Percentiles rank a stretch among this genome's conserved stretches.
Evolutionary conservation across 2,329 filamentous ascomycete genomes (phyloP).

Genomic region (Didymella exigua): DNA sequence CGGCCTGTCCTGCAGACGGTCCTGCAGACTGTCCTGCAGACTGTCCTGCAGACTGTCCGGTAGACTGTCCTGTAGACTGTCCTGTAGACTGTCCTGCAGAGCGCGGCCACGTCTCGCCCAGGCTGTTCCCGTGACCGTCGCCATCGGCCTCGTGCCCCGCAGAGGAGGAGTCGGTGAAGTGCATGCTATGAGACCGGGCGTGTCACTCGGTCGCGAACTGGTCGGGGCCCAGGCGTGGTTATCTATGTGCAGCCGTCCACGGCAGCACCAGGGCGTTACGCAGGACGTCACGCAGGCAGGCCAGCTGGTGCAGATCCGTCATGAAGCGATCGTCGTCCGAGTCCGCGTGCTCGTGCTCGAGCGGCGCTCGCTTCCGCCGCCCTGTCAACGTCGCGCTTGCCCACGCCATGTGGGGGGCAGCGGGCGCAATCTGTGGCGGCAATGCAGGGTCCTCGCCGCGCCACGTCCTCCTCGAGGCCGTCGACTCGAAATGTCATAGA

Average conservation of each 20-base stretch:
- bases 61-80: too few species aligned
- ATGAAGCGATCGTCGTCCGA: background rate
- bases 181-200: conserved; percentile 23
- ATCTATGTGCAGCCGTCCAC: conserved; percentile 3
- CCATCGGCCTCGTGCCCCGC: conserved; percentile 23
- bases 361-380: conserved; percentile 13
- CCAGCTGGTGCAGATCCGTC: conserved; percentile 3
- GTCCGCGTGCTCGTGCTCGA: conserved; percentile 4
- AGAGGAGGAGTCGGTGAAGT: conserved; percentile 21
- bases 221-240: conserved; percentile 6
- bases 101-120: conserved; percentile 22
- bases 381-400: conserved; percentile 8
- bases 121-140: conserved; percentile 14
- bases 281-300: conserved; percentile 15
- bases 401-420: conserved; percentile 10
- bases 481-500: conserved; percentile 21
- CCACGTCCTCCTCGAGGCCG: conserved; percentile 4
- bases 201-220: conserved; percentile 5
- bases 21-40: too few species aligned
- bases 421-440: too few species aligned
- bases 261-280: conserved; percentile 13
- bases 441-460: conserved; percentile 16
- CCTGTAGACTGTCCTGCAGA: conserved; percentile 15
- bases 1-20: conserved; percentile 15
- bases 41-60: too few species aligned